Conservation (phyloP, 371 early-diverging fungal genomes). For the Entomophthora muscae region DNA sequence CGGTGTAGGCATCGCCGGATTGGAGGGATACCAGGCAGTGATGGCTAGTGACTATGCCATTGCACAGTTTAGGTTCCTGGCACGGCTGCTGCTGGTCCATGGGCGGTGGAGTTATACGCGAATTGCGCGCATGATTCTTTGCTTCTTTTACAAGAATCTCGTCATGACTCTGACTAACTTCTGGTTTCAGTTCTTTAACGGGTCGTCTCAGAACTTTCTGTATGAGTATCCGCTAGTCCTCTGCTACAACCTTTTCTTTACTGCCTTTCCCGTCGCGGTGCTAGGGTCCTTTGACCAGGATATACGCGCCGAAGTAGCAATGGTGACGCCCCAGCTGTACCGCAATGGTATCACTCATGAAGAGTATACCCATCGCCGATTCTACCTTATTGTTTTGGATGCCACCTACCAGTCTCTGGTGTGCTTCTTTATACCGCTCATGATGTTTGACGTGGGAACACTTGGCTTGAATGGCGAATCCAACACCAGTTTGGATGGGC, state of each 20-base stretch:
- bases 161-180: constrained; percentile 65
- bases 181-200: constrained; percentile 61
- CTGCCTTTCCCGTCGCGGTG: constrained; percentile 42
- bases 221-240: constrained; percentile 76
- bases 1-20: constrained; percentile 84
- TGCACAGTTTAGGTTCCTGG: constrained; percentile 75
- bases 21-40: constrained; percentile 80
- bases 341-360: constrained; percentile 33
- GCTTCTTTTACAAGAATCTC: constrained; percentile 86
- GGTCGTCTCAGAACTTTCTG: constrained; percentile 62
- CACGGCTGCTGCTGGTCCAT: constrained; percentile 61
- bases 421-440: constrained; percentile 26
- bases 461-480: constrained; percentile 9
- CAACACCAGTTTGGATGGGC: constrained; percentile 8
- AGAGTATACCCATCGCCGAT: constrained; percentile 32
- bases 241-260: constrained; percentile 61
- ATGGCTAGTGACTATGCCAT: constrained; percentile 85
- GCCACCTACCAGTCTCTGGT: constrained; percentile 50
- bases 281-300: constrained; percentile 39
- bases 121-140: constrained; percentile 72
- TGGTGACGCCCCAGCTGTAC: constrained; percentile 44
- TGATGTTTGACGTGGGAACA: neutral
- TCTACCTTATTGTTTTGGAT: constrained; percentile 40
- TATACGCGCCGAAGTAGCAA: constrained; percentile 27
- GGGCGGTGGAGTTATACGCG: constrained; percentile 82